Evolutionary conservation across 2,329 filamentous ascomycete species (phyloP), one percentile per base, ranked within the genome.

Genomic region (Botrytis sinoallii): DNA sequence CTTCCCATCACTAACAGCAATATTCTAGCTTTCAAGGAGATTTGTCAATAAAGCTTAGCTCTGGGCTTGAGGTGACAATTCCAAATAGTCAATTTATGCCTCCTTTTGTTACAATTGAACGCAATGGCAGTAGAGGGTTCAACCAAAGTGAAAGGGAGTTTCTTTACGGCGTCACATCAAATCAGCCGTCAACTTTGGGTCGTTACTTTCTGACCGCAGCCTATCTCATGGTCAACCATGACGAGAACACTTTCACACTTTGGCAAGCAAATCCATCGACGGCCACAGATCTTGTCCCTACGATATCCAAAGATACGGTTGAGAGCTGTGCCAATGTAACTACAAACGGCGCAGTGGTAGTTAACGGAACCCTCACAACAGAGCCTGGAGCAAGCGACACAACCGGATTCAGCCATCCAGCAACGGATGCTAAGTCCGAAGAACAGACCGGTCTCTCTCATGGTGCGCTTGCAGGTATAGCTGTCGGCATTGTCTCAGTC

Each of bases 211-310:
- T 61, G 25, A 70, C 68, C 6, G 68, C 68, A 16, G 68, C 68
- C 20, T 70, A 70, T 44, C 68, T 70, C 22, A 70, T 70, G 68
- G 18, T 70, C 16, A 48, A 70, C n/a, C 68, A 70, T 44, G 68
- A 70, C 12, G 55, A 61, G 5, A 61, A 48, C 16, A 48, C 68
- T 10, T 61, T 70, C 16, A 61, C 68, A 4, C 40, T 70, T 8
- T 70, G 55, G 42, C 55, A 61, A 20, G 68, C 68, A 59, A 70
- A 70, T 29, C 55, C 67, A 32, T 61, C 68, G 8, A 42, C 40
- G 22, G 68, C 52, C 10, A 44, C 38, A 16, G 29, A 70, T n/a
- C 29, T 61, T 25, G 40, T 61, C 9, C 68, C 68, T 42, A 60
- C 22, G 10, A 61, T 60, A 29, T n/a, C 29, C 29, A 46, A 61